A percentile compares a stretch with the other conserved stretches of the same genome.
These are phyloP conservation scores for Prosopis cineraria DNA, from an alignment of 306 rosid genomes.

Conservation along the genomic window DNA sequence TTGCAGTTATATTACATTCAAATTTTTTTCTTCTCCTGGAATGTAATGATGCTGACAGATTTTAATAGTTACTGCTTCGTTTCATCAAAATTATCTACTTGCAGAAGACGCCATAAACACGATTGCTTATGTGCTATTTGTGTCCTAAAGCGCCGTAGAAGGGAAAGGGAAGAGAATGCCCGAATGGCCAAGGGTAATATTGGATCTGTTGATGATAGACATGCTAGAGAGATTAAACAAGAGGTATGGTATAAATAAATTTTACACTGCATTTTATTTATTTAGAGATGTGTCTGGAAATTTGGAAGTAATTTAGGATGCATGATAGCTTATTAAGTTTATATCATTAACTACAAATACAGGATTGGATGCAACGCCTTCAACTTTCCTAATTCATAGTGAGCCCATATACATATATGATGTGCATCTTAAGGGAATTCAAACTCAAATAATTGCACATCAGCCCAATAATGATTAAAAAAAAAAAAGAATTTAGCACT, in stretches of 20 bases:
- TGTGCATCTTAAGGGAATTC: constrained; percentile 28
- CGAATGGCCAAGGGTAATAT: constrained; percentile 57
- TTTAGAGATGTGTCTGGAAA: constrained; percentile 10
- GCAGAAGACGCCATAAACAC: constrained; percentile 93
- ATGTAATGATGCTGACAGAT: constrained; percentile 1
- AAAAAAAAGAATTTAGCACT: not conserved
- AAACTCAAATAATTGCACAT: not conserved
- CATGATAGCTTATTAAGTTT: constrained; percentile 5
- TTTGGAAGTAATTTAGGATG: constrained; percentile 25
- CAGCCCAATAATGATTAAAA: not conserved
- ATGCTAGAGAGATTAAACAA: constrained; percentile 55
- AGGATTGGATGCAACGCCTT: not conserved
- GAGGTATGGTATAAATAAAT: constrained; percentile 53
- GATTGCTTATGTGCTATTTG: constrained; percentile 97
- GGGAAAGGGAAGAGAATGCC: constrained; percentile 89
- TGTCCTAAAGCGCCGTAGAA: constrained; percentile 89
- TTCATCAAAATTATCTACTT: constrained; percentile 33
- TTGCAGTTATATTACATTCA: constrained; percentile 14
- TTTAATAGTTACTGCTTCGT: constrained; percentile 3
- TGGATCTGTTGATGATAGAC: constrained; percentile 55
- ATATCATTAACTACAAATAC: constrained; percentile 16
- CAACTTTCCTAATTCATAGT: constrained; percentile 4
- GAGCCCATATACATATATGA: constrained; percentile 14
- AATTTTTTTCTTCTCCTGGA: not conserved
- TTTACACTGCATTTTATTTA: constrained; percentile 23